Base-by-base conservation (phyloP, 176 grass and related monocot genomes). In the Musa acuminata region DNA sequence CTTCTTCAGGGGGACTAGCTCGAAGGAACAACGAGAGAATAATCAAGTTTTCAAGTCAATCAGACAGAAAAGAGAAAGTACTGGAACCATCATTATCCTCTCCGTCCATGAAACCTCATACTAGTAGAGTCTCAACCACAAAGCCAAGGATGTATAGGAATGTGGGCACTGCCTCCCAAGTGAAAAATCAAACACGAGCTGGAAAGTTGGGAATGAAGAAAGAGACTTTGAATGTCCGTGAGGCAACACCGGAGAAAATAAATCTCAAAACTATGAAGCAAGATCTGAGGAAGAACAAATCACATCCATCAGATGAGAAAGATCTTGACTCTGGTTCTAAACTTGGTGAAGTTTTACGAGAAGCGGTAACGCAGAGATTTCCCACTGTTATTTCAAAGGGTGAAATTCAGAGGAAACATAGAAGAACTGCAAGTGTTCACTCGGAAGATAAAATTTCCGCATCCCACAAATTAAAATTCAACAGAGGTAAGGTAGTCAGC, bases 401-500 rank as follows among this genome's bases (percentile, higher is more conserved):
- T 67, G 70, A 77, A 72, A 77, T 13, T 8, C 14, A 60, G 73
- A 82, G 73, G 74, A 50, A 50, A 53, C 1, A 69, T 11, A 64
- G 69, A 80, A 85, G 74, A 72, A 13, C 52, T 69, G 57, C 69
- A 52, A 17, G 26, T 8, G 52, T 29, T 17, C 11, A 51, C 25
- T 72, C 76, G 7, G 72, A 53, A 55, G 67, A 63, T 9, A n/a
- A 6, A 21, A 24, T 23, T 6, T 51, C 54, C 12, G 51, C 72
- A 27, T 68, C 79, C 72, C 60, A 73, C 72, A 86, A 82, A 62
- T 69, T 92, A 29, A 89, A 75, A 1, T 89, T 92, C 67, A 80
- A 69, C 8, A 51, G 84, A 67, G 87, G 79, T 53, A 92, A 80
- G 82, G 72, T 87, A n/a, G 24, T 89, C 65, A 84, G 72, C 19